Percentiles rank a stretch among this genome's conserved stretches.
phyloP scores from a whole-genome alignment of 371 early-diverging fungal species.

The Mucor mucedo region DNA sequence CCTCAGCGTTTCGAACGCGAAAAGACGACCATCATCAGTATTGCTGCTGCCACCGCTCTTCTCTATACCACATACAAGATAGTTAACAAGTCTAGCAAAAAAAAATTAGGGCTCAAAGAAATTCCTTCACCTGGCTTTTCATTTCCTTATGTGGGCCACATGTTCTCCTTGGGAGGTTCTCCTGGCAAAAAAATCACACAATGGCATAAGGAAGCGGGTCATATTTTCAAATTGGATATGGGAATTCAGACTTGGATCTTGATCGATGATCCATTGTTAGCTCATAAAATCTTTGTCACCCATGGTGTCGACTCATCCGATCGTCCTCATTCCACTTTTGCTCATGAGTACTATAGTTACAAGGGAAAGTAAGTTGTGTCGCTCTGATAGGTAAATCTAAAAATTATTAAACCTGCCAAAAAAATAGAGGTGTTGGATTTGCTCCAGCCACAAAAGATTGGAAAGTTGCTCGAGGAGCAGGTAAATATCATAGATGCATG shows the following conservation, averaged over 20 bases:
- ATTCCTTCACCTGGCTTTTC: conserved; percentile 18
- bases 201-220: conserved; percentile 26
- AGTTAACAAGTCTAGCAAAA: no score
- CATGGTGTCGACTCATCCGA: conserved; percentile 16
- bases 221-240: conserved; percentile 20
- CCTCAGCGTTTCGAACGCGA: no score
- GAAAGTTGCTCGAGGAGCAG: no score
- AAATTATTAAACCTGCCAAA: background rate
- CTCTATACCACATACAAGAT: no score
- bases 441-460: no score
- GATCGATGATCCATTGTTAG: conserved; percentile 18
- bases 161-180: conserved; percentile 20
- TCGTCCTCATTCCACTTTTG: conserved; percentile 6
- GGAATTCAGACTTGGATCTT: conserved; percentile 21
- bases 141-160: conserved; percentile 22
- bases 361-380: conserved; percentile 14
- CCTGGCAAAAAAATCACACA: conserved; percentile 10
- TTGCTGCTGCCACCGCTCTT: no score
- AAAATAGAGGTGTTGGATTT: no score
- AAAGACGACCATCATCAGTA: no score
- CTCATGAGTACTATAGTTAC: conserved; percentile 5
- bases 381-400: background rate
- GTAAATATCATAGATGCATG: no score
- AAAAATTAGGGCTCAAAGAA: background rate
- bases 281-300: conserved; percentile 28